Evolutionary conservation across 768 basidiomycete species (phyloP), one percentile per base, ranked within the genome.

Genomic region (Termitomyces eurrhizus): DNA sequence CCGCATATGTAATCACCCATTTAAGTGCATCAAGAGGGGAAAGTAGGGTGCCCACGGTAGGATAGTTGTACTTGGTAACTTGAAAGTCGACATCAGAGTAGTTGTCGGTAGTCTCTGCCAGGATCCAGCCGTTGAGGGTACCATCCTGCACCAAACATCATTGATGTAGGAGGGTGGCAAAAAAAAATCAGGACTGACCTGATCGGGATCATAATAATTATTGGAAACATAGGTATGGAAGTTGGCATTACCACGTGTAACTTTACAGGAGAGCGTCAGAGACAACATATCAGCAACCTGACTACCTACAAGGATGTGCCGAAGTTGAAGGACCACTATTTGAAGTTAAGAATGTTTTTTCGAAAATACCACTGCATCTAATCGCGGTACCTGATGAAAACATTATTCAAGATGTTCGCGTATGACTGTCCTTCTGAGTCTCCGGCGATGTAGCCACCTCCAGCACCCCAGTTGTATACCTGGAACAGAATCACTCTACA

Each of bases 241-340:
- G 58, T 74, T 74, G 4, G 70, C 67, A 64, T 74, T 74, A 64
- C 73, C 73, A 62, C 73, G 73, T 1, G 73, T 74, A 49, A 74
- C 72, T 72, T 21, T 39, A 18, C 12, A 33, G 32, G 41, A 7
- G 26, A 21, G 13, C 8, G 14, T 51, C n/a, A 51, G 50, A 52
- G 32, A 49, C 26, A 42, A 37, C 24, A n/a, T 12, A 6, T 3
- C n/a, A 16, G 14, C 35, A 7, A 42, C 39, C 18, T 4, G 9
- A 42, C 18, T 11, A 26, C 65, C 46, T 62, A 70, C 70, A 74
- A 1, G 73, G 70, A 48, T 66, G 64, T 29, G 66, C 60, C 6
- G 68, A 64, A 7, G 73, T 75, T 7, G 73, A 74, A 4, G 73
- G 73, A 13, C 73, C 73, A 53, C 73, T 72, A 44, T 33, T 3